Evolutionary conservation across 345 rosid species (phyloP).

Genomic region (Dovyalis caffra): DNA sequence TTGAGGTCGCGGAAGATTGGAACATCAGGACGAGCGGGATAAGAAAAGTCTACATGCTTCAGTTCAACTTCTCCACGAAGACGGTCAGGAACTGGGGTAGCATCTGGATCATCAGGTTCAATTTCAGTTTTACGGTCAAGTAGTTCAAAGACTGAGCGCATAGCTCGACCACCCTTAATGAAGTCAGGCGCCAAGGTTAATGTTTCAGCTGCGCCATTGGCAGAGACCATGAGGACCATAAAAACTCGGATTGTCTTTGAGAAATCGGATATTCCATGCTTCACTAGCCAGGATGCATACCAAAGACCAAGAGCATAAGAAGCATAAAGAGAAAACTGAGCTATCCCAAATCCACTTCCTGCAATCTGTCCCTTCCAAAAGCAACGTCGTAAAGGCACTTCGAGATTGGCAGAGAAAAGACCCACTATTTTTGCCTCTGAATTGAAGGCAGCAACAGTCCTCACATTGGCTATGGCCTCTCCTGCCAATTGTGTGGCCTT

Average conservation of each 20-base stretch:
- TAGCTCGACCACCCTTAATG: conserved; percentile 96
- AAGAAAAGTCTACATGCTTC: conserved; percentile 90
- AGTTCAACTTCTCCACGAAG: conserved; percentile 94
- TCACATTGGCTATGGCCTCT: conserved; percentile 91
- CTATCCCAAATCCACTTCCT: conserved; percentile 93
- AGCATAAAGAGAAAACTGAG: conserved; percentile 89
- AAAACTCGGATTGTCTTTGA: conserved; percentile 94
- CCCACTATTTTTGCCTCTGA: conserved; percentile 85
- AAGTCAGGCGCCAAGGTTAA: conserved; percentile 94
- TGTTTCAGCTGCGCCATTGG: conserved; percentile 98
- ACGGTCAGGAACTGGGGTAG: conserved; percentile 70
- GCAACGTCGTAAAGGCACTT: conserved; percentile 75
- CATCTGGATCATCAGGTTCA: conserved; percentile 89
- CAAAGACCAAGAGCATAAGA: conserved; percentile 98
- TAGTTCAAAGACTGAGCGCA: conserved; percentile 87
- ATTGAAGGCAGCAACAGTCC: conserved; percentile 97
- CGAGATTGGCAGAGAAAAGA: conserved; percentile 75
- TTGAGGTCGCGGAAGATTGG: conserved; percentile 77
- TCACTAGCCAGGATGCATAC: conserved; percentile 99
- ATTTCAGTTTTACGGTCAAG: conserved; percentile 97
- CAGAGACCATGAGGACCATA: conserved; percentile 99
- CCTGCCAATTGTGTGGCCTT: conserved; percentile 96
- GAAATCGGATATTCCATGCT: conserved; percentile 96
- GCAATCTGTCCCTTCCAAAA: conserved; percentile 99
- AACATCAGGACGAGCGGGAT: conserved; percentile 87